phyloP scores from a whole-genome alignment of 306 rosid species.

The Prunus dulcis region DNA sequence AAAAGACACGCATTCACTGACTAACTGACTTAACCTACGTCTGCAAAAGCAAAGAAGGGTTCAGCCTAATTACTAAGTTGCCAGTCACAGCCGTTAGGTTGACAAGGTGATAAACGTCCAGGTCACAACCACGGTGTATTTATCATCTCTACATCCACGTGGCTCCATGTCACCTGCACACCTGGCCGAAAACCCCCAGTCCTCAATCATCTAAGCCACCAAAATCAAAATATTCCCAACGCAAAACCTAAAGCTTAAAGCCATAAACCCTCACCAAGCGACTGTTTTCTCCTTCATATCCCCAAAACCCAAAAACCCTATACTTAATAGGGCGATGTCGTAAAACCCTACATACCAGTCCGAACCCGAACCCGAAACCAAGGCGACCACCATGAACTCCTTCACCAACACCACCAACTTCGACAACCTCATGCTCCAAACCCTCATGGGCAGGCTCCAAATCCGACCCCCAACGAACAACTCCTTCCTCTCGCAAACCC shows the following conservation, averaged over 20 bases:
- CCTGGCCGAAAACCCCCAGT: neutral
- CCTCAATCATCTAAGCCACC: neutral
- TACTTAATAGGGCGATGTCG: neutral
- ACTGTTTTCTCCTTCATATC: neutral
- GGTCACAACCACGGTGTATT: no score
- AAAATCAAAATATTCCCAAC: neutral
- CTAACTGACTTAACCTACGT: no score
- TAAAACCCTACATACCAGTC: slow-evolving; percentile 22
- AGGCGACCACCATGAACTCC: slow-evolving; percentile 51
- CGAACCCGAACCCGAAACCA: neutral
- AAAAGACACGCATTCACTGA: accelerated
- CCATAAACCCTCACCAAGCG: neutral
- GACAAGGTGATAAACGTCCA: no score
- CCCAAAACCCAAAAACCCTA: neutral
- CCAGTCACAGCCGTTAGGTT: no score
- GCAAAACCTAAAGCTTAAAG: neutral
- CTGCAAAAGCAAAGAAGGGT: no score
- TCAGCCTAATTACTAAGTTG: no score
- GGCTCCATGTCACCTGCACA: no score
- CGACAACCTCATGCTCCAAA: slow-evolving; percentile 63
- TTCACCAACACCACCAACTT: slow-evolving; percentile 41
- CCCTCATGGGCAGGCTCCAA: slow-evolving; percentile 69
- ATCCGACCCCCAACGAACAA: slow-evolving; percentile 44
- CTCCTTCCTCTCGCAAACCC: slow-evolving; percentile 56
- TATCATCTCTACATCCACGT: no score